Conservation (phyloP, 108 stramenopile genomes). For the Nitzschia sp. region DNA sequence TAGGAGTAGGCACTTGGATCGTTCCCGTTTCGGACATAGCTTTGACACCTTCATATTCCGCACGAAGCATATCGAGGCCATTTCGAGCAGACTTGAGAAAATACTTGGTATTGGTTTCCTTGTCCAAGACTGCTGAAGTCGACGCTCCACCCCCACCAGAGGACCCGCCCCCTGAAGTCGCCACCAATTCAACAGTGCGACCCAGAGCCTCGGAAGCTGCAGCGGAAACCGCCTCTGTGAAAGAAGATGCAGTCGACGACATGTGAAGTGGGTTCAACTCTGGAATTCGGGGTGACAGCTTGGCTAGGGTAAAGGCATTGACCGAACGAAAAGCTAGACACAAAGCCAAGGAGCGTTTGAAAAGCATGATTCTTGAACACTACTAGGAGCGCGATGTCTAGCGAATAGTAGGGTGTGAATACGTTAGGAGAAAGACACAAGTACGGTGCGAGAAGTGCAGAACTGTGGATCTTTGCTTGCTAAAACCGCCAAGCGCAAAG, state of each 20-base stretch:
- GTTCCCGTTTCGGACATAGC: conserved; percentile 67
- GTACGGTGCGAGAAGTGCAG: no score
- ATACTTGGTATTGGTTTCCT: conserved; percentile 41
- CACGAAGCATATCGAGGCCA: conserved; percentile 62
- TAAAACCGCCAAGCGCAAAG: no score
- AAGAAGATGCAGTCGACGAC: conserved; percentile 13
- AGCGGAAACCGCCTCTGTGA: conserved; percentile 44
- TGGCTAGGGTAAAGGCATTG: background rate
- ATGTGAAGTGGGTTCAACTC: background rate
- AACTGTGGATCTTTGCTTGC: no score
- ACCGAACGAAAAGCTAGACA: background rate
- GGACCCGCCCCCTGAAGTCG: conserved; percentile 45
- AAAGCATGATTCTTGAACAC: background rate
- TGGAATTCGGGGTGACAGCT: background rate
- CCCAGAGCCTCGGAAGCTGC: conserved; percentile 51
- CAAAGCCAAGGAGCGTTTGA: background rate
- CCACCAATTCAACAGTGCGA: conserved; percentile 24
- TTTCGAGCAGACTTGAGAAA: conserved; percentile 64
- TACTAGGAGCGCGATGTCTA: no score
- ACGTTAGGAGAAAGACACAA: no score
- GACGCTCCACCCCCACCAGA: conserved; percentile 60
- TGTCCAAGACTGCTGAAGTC: conserved; percentile 45
- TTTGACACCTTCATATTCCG: conserved; percentile 78
- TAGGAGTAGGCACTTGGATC: conserved; percentile 69
- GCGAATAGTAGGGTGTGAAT: no score